Base-by-base conservation (phyloP, 352 stramenopile genomes). In the Thalassiosira exigua region DNA sequence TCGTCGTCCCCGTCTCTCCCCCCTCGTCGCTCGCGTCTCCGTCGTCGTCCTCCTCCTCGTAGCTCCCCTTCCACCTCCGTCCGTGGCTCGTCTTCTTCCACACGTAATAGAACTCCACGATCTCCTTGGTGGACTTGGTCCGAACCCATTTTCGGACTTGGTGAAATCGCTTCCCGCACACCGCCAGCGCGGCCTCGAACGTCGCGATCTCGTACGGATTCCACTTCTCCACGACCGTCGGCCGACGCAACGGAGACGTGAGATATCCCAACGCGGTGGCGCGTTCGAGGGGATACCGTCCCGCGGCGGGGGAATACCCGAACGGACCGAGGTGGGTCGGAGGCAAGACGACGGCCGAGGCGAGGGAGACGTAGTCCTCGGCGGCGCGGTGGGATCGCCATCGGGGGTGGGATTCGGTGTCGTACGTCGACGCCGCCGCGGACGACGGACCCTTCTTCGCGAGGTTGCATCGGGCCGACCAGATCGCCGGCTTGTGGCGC, bases 21-120 rank as follows among this genome's bases (percentile, higher is more conserved):
- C 44, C 39, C 53, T 32, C 24, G 14, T 65, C 19, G 66, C n/a
- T n/a, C n/a, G n/a, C n/a, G n/a, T n/a, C n/a, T n/a, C n/a, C n/a
- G n/a, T n/a, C n/a, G n/a, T n/a, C 50, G 44, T 79, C 74, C 41
- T 79, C 58, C n/a, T 46, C 41, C 41, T 57, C 58, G 72, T 75
- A 88, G 27, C 70, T 41, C 36, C 19, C 69, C 70, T 96, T 96
- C 93, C 93, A 96, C 53, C 81, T 70, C 50, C 87, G 84, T 69
- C 95, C 95, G 65, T 95, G 91, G 56, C 60, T 79, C 19, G 86
- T 95, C 68, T 95, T 95, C 72, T 96, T 96, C 93, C 92, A 96
- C 50, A 94, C 75, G 69, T 96, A 96, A 75, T 96, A 96, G 73
- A 96, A 96, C 42, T 95, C 91, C 54, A 96, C 91, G 2, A 95